These are phyloP conservation scores for Dactylis glomerata DNA, from an alignment of 176 grass and related monocot species.

Conservation along the genomic window DNA sequence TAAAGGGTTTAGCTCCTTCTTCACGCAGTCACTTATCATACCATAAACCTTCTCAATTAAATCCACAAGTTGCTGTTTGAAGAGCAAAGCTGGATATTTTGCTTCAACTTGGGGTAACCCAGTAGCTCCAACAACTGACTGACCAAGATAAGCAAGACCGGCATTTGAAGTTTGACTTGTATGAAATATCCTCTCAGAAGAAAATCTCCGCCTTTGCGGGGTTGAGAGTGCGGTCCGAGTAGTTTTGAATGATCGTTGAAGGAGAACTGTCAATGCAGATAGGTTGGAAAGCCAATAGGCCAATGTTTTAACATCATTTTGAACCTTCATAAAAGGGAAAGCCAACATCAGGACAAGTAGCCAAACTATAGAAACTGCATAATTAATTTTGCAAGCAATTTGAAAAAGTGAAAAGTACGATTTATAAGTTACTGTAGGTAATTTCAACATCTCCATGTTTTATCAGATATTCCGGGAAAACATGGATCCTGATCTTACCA, in stretches of 20 bases:
- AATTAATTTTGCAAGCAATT: constrained; percentile 19
- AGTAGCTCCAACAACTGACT: constrained; percentile 42
- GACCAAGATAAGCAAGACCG: constrained; percentile 61
- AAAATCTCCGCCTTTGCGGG: constrained; percentile 63
- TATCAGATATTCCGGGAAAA: neutral
- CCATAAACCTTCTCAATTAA: constrained; percentile 86
- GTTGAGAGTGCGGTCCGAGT: constrained; percentile 57
- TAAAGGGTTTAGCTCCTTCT: constrained; percentile 77
- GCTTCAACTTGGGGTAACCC: constrained; percentile 72
- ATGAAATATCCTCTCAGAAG: constrained; percentile 67
- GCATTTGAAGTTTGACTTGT: constrained; percentile 59
- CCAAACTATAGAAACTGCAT: constrained; percentile 3
- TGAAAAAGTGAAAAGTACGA: neutral
- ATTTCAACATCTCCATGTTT: constrained; percentile 11
- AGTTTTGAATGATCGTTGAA: constrained; percentile 67
- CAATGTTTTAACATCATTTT: constrained; percentile 57
- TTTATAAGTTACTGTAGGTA: neutral
- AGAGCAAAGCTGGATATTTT: constrained; percentile 84
- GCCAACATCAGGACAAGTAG: constrained; percentile 25
- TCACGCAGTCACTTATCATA: constrained; percentile 78
- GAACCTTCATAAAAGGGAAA: constrained; percentile 45
- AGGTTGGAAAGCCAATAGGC: constrained; percentile 77
- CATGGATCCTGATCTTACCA: neutral
- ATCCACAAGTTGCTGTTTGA: constrained; percentile 87
- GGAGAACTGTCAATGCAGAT: constrained; percentile 62